Evolutionary conservation across 768 basidiomycete species (phyloP).

Genomic region (Botryobasidium botryosum): DNA sequence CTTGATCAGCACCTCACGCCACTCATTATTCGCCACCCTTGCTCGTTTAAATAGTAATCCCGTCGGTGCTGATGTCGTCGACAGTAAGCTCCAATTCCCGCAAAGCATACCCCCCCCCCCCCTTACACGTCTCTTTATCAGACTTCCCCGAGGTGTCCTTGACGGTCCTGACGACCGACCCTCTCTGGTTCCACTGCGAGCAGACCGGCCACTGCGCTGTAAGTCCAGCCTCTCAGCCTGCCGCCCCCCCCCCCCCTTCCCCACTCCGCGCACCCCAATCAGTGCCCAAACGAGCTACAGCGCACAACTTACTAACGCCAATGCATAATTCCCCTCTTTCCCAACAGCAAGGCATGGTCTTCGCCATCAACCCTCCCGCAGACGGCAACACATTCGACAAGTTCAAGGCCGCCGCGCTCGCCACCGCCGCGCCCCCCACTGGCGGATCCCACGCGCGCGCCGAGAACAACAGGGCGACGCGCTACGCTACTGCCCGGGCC

Average conservation of each 20-base stretch:
- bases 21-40: too few relatives aligned
- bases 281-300: background rate
- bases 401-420: too few relatives aligned
- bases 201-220: conserved; percentile 37
- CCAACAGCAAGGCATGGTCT: conserved; percentile 36
- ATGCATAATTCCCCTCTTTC: background rate
- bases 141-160: conserved; percentile 31
- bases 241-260: background rate
- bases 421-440: too few relatives aligned
- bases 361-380: conserved; percentile 36
- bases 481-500: too few relatives aligned
- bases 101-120: too few relatives aligned
- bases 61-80: too few relatives aligned
- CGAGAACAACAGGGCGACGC: too few relatives aligned
- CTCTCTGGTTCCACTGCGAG: conserved; percentile 39
- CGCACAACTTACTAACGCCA: background rate
- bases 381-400: conserved; percentile 30
- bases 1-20: too few relatives aligned
- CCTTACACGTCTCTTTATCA: too few relatives aligned
- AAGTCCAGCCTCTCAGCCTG: conserved; percentile 15
- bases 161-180: conserved; percentile 23
- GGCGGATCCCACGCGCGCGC: too few relatives aligned
- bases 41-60: too few relatives aligned
- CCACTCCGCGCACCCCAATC: background rate
- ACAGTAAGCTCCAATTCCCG: too few relatives aligned